These are phyloP conservation scores for Rosa persica DNA, from an alignment of 306 rosid species.

Conservation along the genomic window DNA sequence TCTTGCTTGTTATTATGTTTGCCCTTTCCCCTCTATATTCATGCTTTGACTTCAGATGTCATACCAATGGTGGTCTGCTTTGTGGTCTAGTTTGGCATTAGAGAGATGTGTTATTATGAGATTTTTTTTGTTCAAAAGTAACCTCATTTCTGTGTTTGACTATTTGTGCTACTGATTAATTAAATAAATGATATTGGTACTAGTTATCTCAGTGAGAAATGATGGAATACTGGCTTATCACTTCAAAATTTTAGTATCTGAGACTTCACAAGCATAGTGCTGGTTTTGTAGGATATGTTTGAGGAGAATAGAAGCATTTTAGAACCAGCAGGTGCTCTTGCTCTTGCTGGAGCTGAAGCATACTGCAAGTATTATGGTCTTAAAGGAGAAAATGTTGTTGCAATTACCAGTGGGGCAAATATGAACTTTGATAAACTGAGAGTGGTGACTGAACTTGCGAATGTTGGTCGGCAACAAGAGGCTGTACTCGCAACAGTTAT, in stretches of 20 bases:
- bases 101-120: neutral
- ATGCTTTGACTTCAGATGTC: neutral
- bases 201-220: neutral
- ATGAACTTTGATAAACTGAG: slow-evolving; percentile 95
- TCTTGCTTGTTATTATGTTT: neutral
- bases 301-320: slow-evolving; percentile 93
- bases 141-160: neutral
- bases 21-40: neutral
- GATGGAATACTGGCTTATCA: neutral
- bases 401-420: slow-evolving; percentile 93
- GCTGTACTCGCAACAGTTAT: slow-evolving; percentile 74
- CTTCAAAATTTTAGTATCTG: slow-evolving; percentile 3
- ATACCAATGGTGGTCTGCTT: neutral
- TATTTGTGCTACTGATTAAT: neutral
- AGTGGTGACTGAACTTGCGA: slow-evolving; percentile 87
- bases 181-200: neutral
- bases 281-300: slow-evolving; percentile 82
- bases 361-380: slow-evolving; percentile 91
- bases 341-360: slow-evolving; percentile 99
- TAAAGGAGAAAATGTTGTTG: slow-evolving; percentile 80
- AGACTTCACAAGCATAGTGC: slow-evolving; percentile 20
- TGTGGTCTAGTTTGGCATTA: neutral
- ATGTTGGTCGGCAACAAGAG: slow-evolving; percentile 93
- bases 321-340: slow-evolving; percentile 98
- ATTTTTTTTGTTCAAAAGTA: neutral